Percentiles rank a stretch among this genome's conserved stretches.
These are phyloP conservation scores for Cyclotella distinguenda DNA, from an alignment of 108 stramenopile species.

Conservation along the genomic window DNA sequence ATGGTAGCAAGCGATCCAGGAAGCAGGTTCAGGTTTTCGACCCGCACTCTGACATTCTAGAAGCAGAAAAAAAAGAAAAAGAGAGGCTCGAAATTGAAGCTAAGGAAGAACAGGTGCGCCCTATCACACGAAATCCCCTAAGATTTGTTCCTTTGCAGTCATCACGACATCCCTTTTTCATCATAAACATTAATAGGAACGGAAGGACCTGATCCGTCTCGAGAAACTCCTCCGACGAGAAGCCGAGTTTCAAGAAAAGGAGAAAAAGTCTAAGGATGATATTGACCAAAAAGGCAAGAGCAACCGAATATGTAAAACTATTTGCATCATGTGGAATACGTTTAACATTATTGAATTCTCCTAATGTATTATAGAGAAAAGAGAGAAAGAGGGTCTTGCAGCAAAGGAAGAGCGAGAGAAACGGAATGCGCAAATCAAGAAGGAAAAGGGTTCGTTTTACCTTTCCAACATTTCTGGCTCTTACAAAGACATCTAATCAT, in stretches of 20 bases:
- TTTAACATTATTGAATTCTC: too few species aligned
- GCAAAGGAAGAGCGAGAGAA: conserved; percentile 37
- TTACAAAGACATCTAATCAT: background rate
- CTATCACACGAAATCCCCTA: too few species aligned
- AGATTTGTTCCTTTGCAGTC: too few species aligned
- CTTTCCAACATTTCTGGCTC: background rate
- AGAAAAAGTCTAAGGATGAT: too few species aligned
- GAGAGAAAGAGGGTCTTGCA: conserved; percentile 28
- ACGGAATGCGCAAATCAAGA: background rate
- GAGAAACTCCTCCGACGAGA: conserved; percentile 54
- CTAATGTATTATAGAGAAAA: conserved; percentile 14
- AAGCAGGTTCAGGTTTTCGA: conserved; percentile 83
- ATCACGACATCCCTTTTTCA: too few species aligned
- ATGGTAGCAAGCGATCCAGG: conserved; percentile 70
- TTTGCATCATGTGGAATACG: too few species aligned
- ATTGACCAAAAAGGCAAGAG: too few species aligned
- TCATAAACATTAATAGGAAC: too few species aligned
- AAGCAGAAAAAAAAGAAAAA: conserved; percentile 65
- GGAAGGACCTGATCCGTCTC: conserved; percentile 61
- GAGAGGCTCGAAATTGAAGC: conserved; percentile 61
- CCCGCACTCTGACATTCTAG: conserved; percentile 64
- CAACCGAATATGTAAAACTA: too few species aligned
- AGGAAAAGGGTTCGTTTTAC: background rate
- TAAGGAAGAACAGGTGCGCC: conserved; percentile 64
- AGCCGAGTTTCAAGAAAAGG: conserved; percentile 61